A percentile compares a stretch with the other conserved stretches of the same genome.
phyloP scores from a whole-genome alignment of 768 basidiomycete genomes.

The Tylopilus intermedius region DNA sequence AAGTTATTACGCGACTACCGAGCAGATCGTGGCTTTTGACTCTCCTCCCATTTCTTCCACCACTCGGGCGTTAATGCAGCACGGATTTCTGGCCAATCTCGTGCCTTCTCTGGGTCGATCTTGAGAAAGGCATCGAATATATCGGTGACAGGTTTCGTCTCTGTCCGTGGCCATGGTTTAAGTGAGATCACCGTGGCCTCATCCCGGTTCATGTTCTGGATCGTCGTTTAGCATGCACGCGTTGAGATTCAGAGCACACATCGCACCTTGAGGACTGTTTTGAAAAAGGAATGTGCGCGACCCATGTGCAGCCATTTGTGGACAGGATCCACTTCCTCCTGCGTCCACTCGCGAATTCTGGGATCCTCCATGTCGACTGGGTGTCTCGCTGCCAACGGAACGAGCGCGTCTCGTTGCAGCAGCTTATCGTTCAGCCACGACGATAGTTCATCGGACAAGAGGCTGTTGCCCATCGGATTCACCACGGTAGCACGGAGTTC shows the following conservation, averaged over 20 bases:
- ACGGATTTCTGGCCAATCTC: slow-evolving; percentile 22
- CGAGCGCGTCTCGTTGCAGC: slow-evolving; percentile 17
- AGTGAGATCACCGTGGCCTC: slow-evolving; percentile 13
- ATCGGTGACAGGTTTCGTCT: slow-evolving; percentile 16
- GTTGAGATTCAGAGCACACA: not conserved
- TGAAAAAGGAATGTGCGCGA: slow-evolving; percentile 23
- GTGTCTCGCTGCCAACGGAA: slow-evolving; percentile 16
- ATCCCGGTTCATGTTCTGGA: slow-evolving; percentile 17
- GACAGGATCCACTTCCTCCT: slow-evolving; percentile 33
- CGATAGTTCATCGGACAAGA: slow-evolving; percentile 34
- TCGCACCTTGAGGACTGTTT: slow-evolving; percentile 26
- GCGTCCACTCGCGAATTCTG: slow-evolving; percentile 39
- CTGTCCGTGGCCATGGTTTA: slow-evolving; percentile 1
- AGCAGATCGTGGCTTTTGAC: slow-evolving; percentile 11
- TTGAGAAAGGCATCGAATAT: slow-evolving; percentile 25
- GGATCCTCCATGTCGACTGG: slow-evolving; percentile 30
- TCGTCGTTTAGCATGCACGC: not conserved
- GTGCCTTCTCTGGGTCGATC: slow-evolving; percentile 17
- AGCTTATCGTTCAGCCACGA: slow-evolving; percentile 29
- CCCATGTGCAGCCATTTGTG: slow-evolving; percentile 36
- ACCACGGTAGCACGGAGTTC: slow-evolving; percentile 18
- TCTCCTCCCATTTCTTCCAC: slow-evolving; percentile 30
- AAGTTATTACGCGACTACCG: not conserved
- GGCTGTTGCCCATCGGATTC: slow-evolving; percentile 17
- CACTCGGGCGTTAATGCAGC: slow-evolving; percentile 22